Base-by-base conservation (phyloP, 768 basidiomycete genomes). In the Amanita rubescens region DNA sequence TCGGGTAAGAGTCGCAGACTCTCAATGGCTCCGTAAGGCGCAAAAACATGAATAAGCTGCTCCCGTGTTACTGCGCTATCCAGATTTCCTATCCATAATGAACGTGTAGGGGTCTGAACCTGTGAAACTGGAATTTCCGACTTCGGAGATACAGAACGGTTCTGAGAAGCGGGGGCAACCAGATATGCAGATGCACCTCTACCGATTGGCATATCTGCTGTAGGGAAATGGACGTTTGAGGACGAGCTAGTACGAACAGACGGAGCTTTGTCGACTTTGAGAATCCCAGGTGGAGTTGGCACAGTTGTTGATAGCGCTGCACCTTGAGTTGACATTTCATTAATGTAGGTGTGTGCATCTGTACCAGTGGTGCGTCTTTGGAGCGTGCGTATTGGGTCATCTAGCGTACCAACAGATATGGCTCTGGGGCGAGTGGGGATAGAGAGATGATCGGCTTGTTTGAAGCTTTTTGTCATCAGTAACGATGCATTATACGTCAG, bases 31-130 rank as follows among this genome's bases (percentile, higher is more conserved):
- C 96, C 96, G 65, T 99, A 99, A 0, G 90, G 88, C 24, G 92
- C 89, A 69, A 99, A 99, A 24, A 96, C 91, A 59, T 90, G 86
- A 53, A 96, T 90, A 51, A 99, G 83, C 64, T 96, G 91, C 65
- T 94, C 91, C 62, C 91, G 90, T 2, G 93, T 93, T 52, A 95
- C 90, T 51, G 87, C 88, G 59, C 89, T 90, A 68, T 97, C 96
- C 47, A 99, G 75, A 69, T 98, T 98, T 46, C 96, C 96, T 64
- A 99, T 96, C 95, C 96, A 99, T 25, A 99, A 75, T 32, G 92
- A 94, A 48, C 96, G 85, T 10, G 95, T 95, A 33, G 96, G 95
- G 37, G 91, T 87, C 70, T 97, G 94, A 51, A 85, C 80, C 63
- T 93, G 89, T 11, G 82, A 80, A 33, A 80, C 75, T 39, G 79